These are phyloP conservation scores for Hysterium pulicare DNA, from an alignment of 2,329 filamentous ascomycete species.

Conservation along the genomic window DNA sequence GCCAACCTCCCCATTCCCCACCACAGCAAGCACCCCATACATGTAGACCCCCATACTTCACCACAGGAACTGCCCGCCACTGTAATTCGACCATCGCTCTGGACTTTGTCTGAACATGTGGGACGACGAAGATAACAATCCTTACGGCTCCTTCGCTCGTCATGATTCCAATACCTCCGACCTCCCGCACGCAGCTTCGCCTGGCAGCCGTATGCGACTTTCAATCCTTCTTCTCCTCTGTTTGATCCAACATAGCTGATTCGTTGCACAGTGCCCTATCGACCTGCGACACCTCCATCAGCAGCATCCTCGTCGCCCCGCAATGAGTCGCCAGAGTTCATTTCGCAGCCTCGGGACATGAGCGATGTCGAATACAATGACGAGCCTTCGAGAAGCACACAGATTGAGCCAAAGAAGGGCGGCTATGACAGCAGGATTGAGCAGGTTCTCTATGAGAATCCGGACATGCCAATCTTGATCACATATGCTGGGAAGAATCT, in stretches of 20 bases:
- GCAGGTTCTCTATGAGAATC: conserved; percentile 95
- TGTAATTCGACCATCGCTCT: background rate
- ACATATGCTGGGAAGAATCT: conserved; percentile 93
- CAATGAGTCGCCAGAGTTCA: conserved; percentile 60
- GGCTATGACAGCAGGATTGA: conserved; percentile 95
- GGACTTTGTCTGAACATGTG: conserved; percentile 62
- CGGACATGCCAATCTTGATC: conserved; percentile 84
- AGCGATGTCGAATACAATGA: conserved; percentile 59
- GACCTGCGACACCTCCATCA: conserved; percentile 62
- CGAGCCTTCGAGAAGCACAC: conserved; percentile 50
- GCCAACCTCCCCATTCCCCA: background rate
- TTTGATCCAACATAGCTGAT: background rate
- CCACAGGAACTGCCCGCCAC: background rate
- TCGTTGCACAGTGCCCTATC: conserved; percentile 42
- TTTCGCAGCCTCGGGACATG: conserved; percentile 51
- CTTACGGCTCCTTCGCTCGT: conserved; percentile 90
- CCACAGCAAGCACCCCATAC: conserved; percentile 2
- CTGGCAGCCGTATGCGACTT: conserved; percentile 32
- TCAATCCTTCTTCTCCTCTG: conserved; percentile 5
- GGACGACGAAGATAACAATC: conserved; percentile 99
- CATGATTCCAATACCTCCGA: conserved; percentile 75
- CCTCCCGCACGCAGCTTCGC: conserved; percentile 39
- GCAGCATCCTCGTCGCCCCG: conserved; percentile 64
- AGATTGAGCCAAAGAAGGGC: conserved; percentile 64
- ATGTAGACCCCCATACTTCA: background rate